Base-by-base conservation (phyloP, 192 early-diverging fungal genomes). In the Umbelopsis sp. region DNA sequence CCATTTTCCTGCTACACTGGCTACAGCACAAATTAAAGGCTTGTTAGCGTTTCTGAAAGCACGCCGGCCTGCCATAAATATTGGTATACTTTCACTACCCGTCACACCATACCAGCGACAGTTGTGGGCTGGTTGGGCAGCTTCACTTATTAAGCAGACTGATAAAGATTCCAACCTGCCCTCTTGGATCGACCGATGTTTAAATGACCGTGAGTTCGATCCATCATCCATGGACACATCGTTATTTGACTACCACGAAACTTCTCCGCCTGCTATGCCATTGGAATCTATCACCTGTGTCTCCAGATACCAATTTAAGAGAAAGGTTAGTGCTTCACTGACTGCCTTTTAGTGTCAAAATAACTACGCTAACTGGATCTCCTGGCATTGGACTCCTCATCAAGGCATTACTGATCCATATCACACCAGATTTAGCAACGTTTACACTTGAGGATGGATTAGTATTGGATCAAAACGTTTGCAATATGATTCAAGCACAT, bases 361-460 rank as follows among this genome's bases (percentile, higher is more conserved):
- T 62, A 2, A 5, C 0, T 62, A 16, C 16, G 29, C 17, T 10
- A 20, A 62, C 2, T 16, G 20, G 2, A 34, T 20, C 17, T 16
- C 17, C 17, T n/a, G 10, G 16, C 9, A 32, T 34, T 4, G 26
- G 31, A 10, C 31, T 31, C 11, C 16, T 62, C 2, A 14, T 34
- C 7, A 34, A 62, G 56, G 56, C 56, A 20, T 62, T 62, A 26
- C 26, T 62, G 26, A 32, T 62, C 26, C 56, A 62, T 62, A 62
- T 62, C 34, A 34, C 56, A 14, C 26, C 17, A 26, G 12, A 62
- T 4, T 32, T 62, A 34, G 26, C 56, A 62, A 5, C 56, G n/a
- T 62, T 62, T 34, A 62, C 56, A 6, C 8, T 34, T 11, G 56
- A 62, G 2, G 16, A 62, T 17, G 56, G 56, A 4, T 21, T 49